Evolutionary conservation across 371 early-diverging fungal species (phyloP), one percentile per base, ranked within the genome.

Genomic region (Syncephalastrum contaminatum): DNA sequence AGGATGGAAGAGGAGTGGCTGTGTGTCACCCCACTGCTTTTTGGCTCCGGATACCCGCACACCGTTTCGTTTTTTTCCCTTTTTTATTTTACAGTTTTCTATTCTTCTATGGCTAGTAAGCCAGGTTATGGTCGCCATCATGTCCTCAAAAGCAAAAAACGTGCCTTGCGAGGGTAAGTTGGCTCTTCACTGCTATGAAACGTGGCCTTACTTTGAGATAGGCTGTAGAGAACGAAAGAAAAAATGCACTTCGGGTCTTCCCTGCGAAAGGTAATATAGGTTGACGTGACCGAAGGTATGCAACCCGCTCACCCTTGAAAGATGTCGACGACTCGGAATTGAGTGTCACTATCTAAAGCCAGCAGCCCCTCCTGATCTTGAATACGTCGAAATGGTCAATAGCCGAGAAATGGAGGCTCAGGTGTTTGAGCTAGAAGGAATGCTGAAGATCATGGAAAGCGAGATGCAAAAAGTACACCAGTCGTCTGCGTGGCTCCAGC

Each of bases 151-250:
- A 59, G 64, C 58, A 24, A 72, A 72, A 19, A 72, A 60, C 19
- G 50, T 64, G 48, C 74, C 74, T 15, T 73, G 74, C 45, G 74
- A 73, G 64, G 73, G 73, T 72, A 62, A 21, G 19, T 46, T 48
- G 19, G 27, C 43, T 25, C 7, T 21, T 43, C 30, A 21, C 16
- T 51, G 43, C 10, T 51, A 7, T 21, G 6, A n/a, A 43, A 39
- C 10, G 49, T 14, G 19, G 15, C 12, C 15, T 15, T 18, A 18
- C 41, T 16, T 36, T 14, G 14, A 20, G n/a, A 14, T 21, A 75
- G 75, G 72, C 27, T 75, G 75, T 45, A 67, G 75, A 60, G 75
- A 75, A 59, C 61, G 72, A 39, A 75, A 75, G 49, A 72, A 72
- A 46, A 75, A 75, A 54, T 75, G 75, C 42, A 59, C 66, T 43